These are phyloP conservation scores for Talaromyces marneffei DNA, from an alignment of 2,329 filamentous ascomycete species.

Conservation along the genomic window DNA sequence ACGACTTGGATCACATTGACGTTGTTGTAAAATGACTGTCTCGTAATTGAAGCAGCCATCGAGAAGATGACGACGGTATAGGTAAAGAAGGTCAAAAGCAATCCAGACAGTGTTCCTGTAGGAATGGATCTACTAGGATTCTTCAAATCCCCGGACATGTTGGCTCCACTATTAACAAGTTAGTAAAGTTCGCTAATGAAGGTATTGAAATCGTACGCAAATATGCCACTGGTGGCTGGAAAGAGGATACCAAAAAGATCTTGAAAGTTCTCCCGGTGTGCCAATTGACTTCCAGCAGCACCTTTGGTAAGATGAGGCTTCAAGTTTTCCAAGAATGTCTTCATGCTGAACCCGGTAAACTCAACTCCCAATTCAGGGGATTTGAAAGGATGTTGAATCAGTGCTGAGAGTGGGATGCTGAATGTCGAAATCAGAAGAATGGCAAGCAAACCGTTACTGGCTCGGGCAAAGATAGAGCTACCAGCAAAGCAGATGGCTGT, in stretches of 20 bases:
- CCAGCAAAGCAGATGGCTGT: constrained; percentile 72
- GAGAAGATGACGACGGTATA: constrained; percentile 73
- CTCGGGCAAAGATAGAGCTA: constrained; percentile 71
- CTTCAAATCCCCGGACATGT: constrained; percentile 81
- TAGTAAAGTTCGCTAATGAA: constrained; percentile 39
- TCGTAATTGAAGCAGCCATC: constrained; percentile 69
- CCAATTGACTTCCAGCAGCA: constrained; percentile 56
- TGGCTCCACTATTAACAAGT: constrained; percentile 56
- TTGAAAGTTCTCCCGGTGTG: constrained; percentile 65
- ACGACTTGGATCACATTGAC: constrained; percentile 72
- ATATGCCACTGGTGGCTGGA: constrained; percentile 59
- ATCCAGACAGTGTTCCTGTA: constrained; percentile 72
- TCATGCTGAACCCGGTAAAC: constrained; percentile 69
- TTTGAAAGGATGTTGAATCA: constrained; percentile 62
- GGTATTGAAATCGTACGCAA: constrained; percentile 39
- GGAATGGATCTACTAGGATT: constrained; percentile 81
- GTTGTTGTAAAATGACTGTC: constrained; percentile 66
- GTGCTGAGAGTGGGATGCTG: constrained; percentile 74
- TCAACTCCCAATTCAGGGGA: constrained; percentile 58
- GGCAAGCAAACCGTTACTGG: constrained; percentile 68
- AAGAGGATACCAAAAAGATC: constrained; percentile 83
- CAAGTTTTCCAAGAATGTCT: constrained; percentile 69
- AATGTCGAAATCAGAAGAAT: constrained; percentile 67
- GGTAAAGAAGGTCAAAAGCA: constrained; percentile 67
- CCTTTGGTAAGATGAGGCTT: constrained; percentile 61